These are phyloP conservation scores for Allantophomopsis cytisporea DNA, from an alignment of 2,329 filamentous ascomycete genomes.

Conservation along the genomic window DNA sequence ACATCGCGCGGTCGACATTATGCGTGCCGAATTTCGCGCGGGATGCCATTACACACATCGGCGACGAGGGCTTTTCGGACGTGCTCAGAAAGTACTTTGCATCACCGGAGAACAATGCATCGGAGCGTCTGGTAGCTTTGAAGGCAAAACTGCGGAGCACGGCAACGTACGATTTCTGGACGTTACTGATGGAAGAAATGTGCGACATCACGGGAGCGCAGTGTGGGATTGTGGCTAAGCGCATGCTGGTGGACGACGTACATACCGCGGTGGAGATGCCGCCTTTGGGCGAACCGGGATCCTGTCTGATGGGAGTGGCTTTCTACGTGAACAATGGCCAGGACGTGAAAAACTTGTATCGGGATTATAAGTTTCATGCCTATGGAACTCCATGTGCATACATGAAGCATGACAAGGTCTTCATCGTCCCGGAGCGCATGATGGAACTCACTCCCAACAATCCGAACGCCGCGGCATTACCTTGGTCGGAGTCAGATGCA, in stretches of 20 bases:
- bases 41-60: constrained; percentile 12
- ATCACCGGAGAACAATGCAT: constrained; percentile 41
- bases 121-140: constrained; percentile 43
- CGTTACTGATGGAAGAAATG: constrained; percentile 46
- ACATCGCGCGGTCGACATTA: constrained; percentile 13
- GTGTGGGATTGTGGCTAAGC: constrained; percentile 54
- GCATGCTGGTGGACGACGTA: constrained; percentile 44
- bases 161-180: constrained; percentile 49
- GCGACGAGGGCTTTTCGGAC: constrained; percentile 14
- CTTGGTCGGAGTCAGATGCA: constrained; percentile 44
- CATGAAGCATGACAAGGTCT: constrained; percentile 61
- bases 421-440: constrained; percentile 50
- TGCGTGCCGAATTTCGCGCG: constrained; percentile 14
- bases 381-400: constrained; percentile 50
- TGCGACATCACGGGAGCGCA: constrained; percentile 49
- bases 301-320: constrained; percentile 49
- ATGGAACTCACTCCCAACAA: constrained; percentile 44
- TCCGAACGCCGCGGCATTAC: constrained; percentile 35
- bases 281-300: constrained; percentile 43
- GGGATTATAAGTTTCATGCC: constrained; percentile 49
- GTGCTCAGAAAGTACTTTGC: constrained; percentile 21
- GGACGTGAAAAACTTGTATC: constrained; percentile 34
- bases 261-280: constrained; percentile 44
- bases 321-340: constrained; percentile 52
- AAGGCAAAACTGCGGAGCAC: constrained; percentile 39